These are phyloP conservation scores for Apiotrichum montevideense DNA, from an alignment of 1,284 basidiomycete genomes.

Conservation along the genomic window DNA sequence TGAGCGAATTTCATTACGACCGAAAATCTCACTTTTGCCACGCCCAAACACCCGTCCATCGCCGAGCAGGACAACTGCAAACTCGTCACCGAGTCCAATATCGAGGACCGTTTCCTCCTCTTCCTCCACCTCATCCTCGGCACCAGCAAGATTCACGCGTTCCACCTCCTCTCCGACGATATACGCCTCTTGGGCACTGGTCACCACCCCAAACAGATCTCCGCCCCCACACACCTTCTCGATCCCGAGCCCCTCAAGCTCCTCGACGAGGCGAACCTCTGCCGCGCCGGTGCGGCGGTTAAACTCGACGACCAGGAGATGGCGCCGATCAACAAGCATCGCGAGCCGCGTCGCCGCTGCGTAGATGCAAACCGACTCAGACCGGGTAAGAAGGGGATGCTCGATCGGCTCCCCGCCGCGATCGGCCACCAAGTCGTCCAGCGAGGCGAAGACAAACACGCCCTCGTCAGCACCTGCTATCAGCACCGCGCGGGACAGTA, in stretches of 20 bases:
- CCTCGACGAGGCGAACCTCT: slow-evolving; percentile 15
- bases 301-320: slow-evolving; percentile 22
- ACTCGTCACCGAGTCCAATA: slow-evolving; percentile 28
- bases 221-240: slow-evolving; percentile 14
- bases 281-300: background rate
- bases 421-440: background rate
- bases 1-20: slow-evolving; percentile 5
- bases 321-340: background rate
- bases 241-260: slow-evolving; percentile 29
- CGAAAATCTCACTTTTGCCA: slow-evolving; percentile 30
- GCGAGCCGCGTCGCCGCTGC: background rate
- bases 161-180: background rate
- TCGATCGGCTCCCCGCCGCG: background rate
- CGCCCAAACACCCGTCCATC: slow-evolving; percentile 21
- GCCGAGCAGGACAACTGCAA: slow-evolving; percentile 21
- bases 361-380: background rate
- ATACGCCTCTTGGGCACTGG: background rate
- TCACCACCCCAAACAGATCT: background rate
- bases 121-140: background rate
- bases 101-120: background rate
- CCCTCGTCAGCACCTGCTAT: no score
- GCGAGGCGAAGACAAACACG: background rate
- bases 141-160: slow-evolving; percentile 4
- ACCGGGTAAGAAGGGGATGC: background rate
- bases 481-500: no score